Conservation (phyloP, 164 flowering plant genomes). For the Vitis riparia region DNA sequence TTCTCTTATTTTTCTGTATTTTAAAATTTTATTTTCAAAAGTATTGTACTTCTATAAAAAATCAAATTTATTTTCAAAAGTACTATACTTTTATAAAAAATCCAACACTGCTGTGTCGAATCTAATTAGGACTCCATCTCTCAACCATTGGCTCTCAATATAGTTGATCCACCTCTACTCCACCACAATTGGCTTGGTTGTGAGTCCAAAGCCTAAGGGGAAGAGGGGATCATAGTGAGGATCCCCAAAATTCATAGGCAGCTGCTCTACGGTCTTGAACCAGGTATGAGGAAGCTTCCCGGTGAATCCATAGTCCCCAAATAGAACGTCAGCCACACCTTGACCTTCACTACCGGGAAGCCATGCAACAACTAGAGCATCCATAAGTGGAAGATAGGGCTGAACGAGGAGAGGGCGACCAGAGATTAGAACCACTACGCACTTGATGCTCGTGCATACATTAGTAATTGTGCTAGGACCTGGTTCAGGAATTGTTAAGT, state of each 20-base stretch:
- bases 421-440: slow-evolving; percentile 27
- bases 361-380: slow-evolving; percentile 40
- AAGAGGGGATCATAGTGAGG: slow-evolving; percentile 30
- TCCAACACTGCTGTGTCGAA: too few relatives aligned
- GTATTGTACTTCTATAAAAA: too few relatives aligned
- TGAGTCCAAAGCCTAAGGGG: slow-evolving; percentile 31
- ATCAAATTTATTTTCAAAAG: too few relatives aligned
- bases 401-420: slow-evolving; percentile 29
- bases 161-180: too few relatives aligned
- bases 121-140: too few relatives aligned
- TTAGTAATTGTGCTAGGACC: slow-evolving; percentile 19
- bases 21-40: too few relatives aligned
- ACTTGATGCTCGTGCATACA: slow-evolving; percentile 25
- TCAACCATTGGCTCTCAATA: too few relatives aligned
- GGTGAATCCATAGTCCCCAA: slow-evolving; percentile 36
- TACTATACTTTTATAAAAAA: too few relatives aligned
- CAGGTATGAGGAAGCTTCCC: slow-evolving; percentile 33
- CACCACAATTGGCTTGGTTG: slow-evolving; percentile 12
- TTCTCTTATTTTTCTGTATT: too few relatives aligned
- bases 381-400: slow-evolving; percentile 20
- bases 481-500: slow-evolving; percentile 26
- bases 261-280: slow-evolving; percentile 33
- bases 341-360: slow-evolving; percentile 38
- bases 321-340: slow-evolving; percentile 35
- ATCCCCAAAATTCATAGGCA: slow-evolving; percentile 39